phyloP scores from a whole-genome alignment of 2,329 filamentous ascomycete genomes.

The Aspergillus persii region DNA sequence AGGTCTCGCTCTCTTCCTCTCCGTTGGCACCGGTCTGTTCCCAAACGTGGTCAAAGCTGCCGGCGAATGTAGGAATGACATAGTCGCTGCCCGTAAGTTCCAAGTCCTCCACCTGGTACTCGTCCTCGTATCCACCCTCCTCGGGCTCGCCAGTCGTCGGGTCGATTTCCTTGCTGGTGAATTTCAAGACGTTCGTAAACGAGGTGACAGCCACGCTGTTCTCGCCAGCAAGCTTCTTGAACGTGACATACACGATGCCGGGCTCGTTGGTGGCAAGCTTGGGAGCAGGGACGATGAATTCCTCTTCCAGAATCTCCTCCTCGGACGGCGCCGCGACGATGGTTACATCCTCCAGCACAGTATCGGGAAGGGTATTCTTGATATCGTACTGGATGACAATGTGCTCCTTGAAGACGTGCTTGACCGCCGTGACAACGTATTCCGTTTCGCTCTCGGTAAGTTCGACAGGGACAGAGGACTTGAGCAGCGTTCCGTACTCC shows the following conservation, averaged over 20 bases:
- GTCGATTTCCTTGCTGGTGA: constrained; percentile 97
- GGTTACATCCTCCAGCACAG: constrained; percentile 84
- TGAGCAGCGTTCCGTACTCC: constrained; percentile 85
- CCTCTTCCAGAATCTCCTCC: constrained; percentile 72
- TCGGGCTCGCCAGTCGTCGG: constrained; percentile 91
- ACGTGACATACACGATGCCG: constrained; percentile 91
- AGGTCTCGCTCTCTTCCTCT: constrained; percentile 85
- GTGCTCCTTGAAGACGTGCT: constrained; percentile 97
- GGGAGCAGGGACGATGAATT: constrained; percentile 88
- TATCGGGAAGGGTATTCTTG: constrained; percentile 93
- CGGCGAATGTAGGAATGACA: constrained; percentile 86
- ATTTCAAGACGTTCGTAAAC: constrained; percentile 92
- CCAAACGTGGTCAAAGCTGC: constrained; percentile 95
- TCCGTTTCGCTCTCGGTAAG: constrained; percentile 97
- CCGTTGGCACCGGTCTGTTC: constrained; percentile 86
- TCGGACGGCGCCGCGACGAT: constrained; percentile 76
- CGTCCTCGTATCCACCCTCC: constrained; percentile 89
- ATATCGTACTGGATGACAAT: constrained; percentile 95
- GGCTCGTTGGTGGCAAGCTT: constrained; percentile 81
- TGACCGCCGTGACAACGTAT: constrained; percentile 89
- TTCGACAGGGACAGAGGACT: constrained; percentile 81
- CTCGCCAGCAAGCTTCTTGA: constrained; percentile 78
- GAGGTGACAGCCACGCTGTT: constrained; percentile 72
- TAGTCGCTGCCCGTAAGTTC: constrained; percentile 91
- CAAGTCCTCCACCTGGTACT: constrained; percentile 94